phyloP scores from a whole-genome alignment of 495 filamentous ascomycete species.

The Talaromyces liani region DNA sequence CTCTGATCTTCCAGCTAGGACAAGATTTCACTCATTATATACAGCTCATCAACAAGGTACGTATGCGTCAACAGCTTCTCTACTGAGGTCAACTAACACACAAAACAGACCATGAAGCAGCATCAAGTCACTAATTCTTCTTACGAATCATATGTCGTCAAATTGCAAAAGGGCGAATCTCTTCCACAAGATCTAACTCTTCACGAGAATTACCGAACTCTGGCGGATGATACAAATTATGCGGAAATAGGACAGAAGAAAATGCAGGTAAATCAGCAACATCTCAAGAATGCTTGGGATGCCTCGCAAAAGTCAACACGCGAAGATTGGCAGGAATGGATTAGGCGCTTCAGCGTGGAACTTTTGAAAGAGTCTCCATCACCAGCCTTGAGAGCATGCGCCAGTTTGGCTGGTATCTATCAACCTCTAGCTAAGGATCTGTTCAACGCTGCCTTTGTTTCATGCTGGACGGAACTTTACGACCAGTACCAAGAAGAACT shows the following conservation, averaged over 20 bases:
- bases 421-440: conserved; percentile 85
- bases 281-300: conserved; percentile 96
- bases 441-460: conserved; percentile 98
- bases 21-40: conserved; percentile 92
- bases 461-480: conserved; percentile 96
- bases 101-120: conserved; percentile 33
- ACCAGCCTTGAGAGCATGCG: conserved; percentile 87
- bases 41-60: conserved; percentile 74
- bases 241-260: conserved; percentile 88
- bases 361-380: conserved; percentile 93
- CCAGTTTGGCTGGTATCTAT: conserved; percentile 82
- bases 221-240: conserved; percentile 66
- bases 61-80: not conserved
- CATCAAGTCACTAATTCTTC: conserved; percentile 74
- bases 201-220: conserved; percentile 72
- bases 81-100: not conserved
- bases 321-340: conserved; percentile 99
- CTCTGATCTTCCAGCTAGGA: conserved; percentile 90
- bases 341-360: conserved; percentile 90
- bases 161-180: conserved; percentile 87
- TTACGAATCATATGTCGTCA: conserved; percentile 83
- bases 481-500: conserved; percentile 93
- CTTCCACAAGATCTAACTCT: conserved; percentile 91
- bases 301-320: conserved; percentile 89
- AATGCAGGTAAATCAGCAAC: conserved; percentile 90